phyloP scores from a whole-genome alignment of 148 eudicot species.

The Heliosperma pusillum region DNA sequence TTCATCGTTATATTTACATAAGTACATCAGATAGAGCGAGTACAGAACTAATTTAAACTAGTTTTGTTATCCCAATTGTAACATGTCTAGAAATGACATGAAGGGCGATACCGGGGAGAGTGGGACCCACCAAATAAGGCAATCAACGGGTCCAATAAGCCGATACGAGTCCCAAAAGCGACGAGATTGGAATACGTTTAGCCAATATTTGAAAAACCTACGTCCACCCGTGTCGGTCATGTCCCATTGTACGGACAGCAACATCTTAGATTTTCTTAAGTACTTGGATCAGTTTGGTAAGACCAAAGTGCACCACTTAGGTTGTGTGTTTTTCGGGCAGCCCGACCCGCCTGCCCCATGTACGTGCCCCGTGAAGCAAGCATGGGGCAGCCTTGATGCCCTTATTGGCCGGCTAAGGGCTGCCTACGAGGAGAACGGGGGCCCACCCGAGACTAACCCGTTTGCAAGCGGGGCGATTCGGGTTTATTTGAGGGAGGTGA shows the following conservation, averaged over 20 bases:
- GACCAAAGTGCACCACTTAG: constrained; percentile 58
- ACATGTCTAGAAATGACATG: constrained; percentile 38
- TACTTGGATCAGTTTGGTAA: constrained; percentile 65
- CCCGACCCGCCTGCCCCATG: constrained; percentile 69
- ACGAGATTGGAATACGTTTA: constrained; percentile 81
- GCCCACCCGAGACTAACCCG: constrained; percentile 48
- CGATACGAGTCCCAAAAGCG: constrained; percentile 70
- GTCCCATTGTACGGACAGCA: constrained; percentile 48
- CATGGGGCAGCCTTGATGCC: constrained; percentile 74
- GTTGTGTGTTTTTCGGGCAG: constrained; percentile 56
- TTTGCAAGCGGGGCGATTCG: constrained; percentile 58
- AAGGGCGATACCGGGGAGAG: constrained; percentile 19
- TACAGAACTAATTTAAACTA: too few species aligned
- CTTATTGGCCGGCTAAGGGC: constrained; percentile 61
- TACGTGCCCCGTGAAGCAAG: constrained; percentile 56
- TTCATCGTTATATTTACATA: too few species aligned
- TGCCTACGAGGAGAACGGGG: constrained; percentile 65
- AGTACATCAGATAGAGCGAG: too few species aligned
- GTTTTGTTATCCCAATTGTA: too few species aligned
- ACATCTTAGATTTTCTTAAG: constrained; percentile 55
- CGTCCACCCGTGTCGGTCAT: constrained; percentile 49
- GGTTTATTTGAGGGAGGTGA: constrained; percentile 48
- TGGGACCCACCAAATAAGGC: constrained; percentile 18
- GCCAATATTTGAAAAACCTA: constrained; percentile 63
- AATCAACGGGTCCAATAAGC: constrained; percentile 41